Evolutionary conservation across 202 grass and related monocot genomes (phyloP).

Genomic region (Bolboschoenoplectus hybrid): DNA sequence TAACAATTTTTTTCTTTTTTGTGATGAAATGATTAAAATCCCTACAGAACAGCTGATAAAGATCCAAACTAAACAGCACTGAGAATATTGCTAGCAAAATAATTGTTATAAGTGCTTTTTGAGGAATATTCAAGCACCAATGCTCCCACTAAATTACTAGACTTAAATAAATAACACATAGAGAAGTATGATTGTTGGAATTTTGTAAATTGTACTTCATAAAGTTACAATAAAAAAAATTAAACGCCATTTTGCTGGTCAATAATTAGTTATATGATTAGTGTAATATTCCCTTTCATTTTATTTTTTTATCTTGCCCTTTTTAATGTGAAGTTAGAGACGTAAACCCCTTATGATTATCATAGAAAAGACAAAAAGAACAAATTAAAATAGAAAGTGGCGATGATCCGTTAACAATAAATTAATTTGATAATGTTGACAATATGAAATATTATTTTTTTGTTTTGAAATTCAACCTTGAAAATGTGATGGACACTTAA

Average conservation of each 20-base stretch:
- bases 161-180: background rate
- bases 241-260: background rate
- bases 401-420: background rate
- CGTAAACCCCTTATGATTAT: background rate
- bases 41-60: constrained; percentile 13
- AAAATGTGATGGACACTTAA: too few species aligned
- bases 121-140: constrained; percentile 24
- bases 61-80: constrained; percentile 29
- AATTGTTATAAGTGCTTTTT: constrained; percentile 11
- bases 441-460: too few species aligned
- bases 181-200: constrained; percentile 7
- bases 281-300: background rate
- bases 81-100: constrained; percentile 14
- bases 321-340: background rate
- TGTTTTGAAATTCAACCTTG: too few species aligned
- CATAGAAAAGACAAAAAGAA: background rate
- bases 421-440: background rate
- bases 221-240: background rate
- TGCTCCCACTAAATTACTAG: constrained; percentile 28
- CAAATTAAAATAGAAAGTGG: background rate
- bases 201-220: constrained; percentile 21
- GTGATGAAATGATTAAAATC: constrained; percentile 9
- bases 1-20: background rate
- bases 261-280: constrained; percentile 23
- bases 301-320: background rate